Base-by-base conservation (phyloP, 371 early-diverging fungal genomes). In the Antonospora locustae region DNA sequence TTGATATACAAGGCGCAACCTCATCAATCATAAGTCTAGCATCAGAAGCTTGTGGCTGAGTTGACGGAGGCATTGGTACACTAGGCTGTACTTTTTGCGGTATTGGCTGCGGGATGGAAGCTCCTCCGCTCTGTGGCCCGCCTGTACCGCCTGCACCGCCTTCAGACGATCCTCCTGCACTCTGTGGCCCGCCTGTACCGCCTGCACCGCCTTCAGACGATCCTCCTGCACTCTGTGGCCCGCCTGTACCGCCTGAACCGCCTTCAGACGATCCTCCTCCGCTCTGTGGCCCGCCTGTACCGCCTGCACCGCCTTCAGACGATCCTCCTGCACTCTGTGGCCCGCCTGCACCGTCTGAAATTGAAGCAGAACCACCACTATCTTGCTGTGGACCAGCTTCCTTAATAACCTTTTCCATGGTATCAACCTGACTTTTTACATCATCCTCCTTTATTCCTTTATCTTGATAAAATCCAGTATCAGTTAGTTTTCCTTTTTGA, bases 381-480 rank as follows among this genome's bases (percentile, higher is more conserved):
- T 23, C 7, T 2, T 20, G 17, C 6, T 37, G 36, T 7, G 28
- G 12, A 27, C 49, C 61, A 20, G 30, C 39, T 17, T 43, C 29
- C 17, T 37, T 16, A 23, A 16, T 44, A 20, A 70, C 16, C 45
- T 70, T 65, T 5, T 62, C 44, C 0, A 70, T 60, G 9, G 58
- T 27, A 25, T 63, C 50, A 17, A 23, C 50, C 30, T 66, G 63
- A 29, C 55, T 53, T 16, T 46, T 40, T 20, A 47, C 44, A 28
- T 56, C 36, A 16, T 38, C 41, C 2, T 62, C 51, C 25, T 40
- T 43, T 9, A 70, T 54, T 19, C 19, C 4, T 14, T 62, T 55
- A 40, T 61, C 63, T 29, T 70, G 70, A 49, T 53, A 52, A 12
- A 70, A 25, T 7, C 70, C 70, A 11, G 58, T 58, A 9, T 51